These are phyloP conservation scores for Aspergillus fumigatus DNA, from an alignment of 2,329 filamentous ascomycete genomes.

Conservation along the genomic window DNA sequence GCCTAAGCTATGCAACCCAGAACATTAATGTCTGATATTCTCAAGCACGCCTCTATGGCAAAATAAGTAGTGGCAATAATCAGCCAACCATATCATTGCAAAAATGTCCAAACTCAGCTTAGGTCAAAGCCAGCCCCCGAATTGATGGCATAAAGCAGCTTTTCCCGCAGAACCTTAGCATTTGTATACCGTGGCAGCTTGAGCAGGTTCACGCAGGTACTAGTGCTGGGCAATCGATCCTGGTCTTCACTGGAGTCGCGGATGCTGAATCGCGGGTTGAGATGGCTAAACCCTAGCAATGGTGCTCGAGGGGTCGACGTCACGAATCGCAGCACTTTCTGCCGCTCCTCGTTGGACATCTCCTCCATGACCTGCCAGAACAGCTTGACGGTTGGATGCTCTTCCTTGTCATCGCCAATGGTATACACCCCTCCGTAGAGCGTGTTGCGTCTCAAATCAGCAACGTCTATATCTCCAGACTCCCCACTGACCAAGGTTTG, in stretches of 20 bases:
- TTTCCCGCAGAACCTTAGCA: conserved; percentile 63
- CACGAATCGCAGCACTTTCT: conserved; percentile 90
- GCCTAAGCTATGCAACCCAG: conserved; percentile 28
- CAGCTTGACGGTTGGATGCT: conserved; percentile 78
- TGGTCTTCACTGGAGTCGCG: conserved; percentile 75
- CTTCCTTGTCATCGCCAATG: conserved; percentile 80
- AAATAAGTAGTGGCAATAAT: neutral
- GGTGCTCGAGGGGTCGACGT: conserved; percentile 90
- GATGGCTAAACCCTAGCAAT: conserved; percentile 77
- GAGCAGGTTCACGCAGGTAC: conserved; percentile 90
- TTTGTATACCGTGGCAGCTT: conserved; percentile 81
- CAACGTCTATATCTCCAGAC: conserved; percentile 76
- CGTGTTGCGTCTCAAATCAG: conserved; percentile 79
- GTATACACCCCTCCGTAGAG: conserved; percentile 81
- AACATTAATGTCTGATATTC: neutral
- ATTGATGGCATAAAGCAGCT: conserved; percentile 83
- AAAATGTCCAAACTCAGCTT: conserved; percentile 19
- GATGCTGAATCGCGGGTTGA: conserved; percentile 85
- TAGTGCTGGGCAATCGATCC: conserved; percentile 79
- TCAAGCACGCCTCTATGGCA: neutral
- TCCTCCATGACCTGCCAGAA: conserved; percentile 88
- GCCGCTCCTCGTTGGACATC: conserved; percentile 70
- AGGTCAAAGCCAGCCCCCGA: conserved; percentile 91
- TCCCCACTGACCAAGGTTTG: conserved; percentile 92
- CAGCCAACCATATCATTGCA: neutral